These are phyloP conservation scores for Cichorium intybus DNA, from an alignment of 140 eudicot genomes.

Conservation along the genomic window DNA sequence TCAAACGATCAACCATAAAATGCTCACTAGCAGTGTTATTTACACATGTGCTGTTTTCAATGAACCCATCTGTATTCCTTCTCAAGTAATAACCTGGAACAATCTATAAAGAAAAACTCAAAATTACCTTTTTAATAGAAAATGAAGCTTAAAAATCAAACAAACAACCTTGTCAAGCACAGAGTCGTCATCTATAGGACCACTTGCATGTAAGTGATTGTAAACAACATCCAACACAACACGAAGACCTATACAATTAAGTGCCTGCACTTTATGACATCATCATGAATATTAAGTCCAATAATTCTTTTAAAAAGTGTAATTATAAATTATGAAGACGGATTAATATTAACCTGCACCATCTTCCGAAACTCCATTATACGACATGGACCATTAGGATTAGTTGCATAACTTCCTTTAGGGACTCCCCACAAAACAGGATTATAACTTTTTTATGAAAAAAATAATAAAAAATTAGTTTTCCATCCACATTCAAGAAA, in stretches of 20 bases:
- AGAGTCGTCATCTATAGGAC: slow-evolving; percentile 66
- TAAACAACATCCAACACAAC: slow-evolving; percentile 96
- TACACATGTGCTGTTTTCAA: slow-evolving; percentile 78
- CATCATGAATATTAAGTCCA: neutral
- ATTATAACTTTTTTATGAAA: slow-evolving; percentile 53
- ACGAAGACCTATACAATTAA: slow-evolving; percentile 81
- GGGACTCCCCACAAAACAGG: slow-evolving; percentile 98
- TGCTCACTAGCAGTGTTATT: slow-evolving; percentile 98
- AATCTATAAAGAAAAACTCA: slow-evolving; percentile 46
- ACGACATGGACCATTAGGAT: slow-evolving; percentile 75
- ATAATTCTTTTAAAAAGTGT: neutral
- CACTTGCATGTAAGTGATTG: slow-evolving; percentile 85
- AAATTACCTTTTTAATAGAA: neutral
- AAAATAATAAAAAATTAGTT: neutral
- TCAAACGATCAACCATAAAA: slow-evolving; percentile 91
- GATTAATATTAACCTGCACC: slow-evolving; percentile 68
- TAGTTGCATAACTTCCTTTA: slow-evolving; percentile 92
- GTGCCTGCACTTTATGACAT: slow-evolving; percentile 58
- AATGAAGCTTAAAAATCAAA: slow-evolving; percentile 8
- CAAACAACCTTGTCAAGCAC: slow-evolving; percentile 82
- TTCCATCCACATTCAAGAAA: neutral
- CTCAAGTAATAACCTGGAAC: slow-evolving; percentile 97
- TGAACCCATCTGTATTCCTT: slow-evolving; percentile 69
- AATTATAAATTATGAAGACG: slow-evolving; percentile 5
- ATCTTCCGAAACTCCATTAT: slow-evolving; percentile 83